These are phyloP conservation scores for Cicer arietinum DNA, from an alignment of 306 rosid genomes.

Conservation along the genomic window DNA sequence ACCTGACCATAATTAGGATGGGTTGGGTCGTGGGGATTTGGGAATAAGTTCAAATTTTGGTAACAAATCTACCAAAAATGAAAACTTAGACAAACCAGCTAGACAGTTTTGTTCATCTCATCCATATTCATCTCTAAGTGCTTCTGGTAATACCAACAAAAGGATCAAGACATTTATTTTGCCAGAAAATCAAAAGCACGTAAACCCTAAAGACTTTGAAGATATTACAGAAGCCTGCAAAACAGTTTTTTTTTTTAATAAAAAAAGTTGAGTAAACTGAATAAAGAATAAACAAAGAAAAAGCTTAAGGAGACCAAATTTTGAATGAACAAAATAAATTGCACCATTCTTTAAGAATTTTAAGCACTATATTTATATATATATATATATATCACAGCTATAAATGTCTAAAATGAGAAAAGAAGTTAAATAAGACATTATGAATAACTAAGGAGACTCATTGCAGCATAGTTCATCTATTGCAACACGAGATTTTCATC, in stretches of 20 bases:
- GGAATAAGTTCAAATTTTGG: slow-evolving; percentile 6
- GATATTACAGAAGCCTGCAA: slow-evolving; percentile 3
- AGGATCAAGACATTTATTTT: slow-evolving; percentile 20
- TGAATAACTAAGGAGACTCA: slow-evolving; percentile 29
- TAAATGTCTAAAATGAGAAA: slow-evolving; percentile 20
- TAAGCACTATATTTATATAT: background rate
- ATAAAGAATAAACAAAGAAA: background rate
- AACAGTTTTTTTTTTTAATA: background rate
- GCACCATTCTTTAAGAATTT: slow-evolving; percentile 13
- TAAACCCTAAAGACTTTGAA: slow-evolving; percentile 16
- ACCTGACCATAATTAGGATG: background rate
- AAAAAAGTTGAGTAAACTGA: background rate
- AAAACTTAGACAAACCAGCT: slow-evolving; percentile 29
- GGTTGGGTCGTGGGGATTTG: background rate
- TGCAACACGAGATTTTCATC: slow-evolving; percentile 14
- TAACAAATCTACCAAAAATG: slow-evolving; percentile 34
- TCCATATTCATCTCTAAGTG: slow-evolving; percentile 23
- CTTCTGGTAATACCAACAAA: slow-evolving; percentile 18
- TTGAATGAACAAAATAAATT: background rate
- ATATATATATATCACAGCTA: background rate
- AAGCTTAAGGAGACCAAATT: background rate
- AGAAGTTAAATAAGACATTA: slow-evolving; percentile 10
- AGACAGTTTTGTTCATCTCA: slow-evolving; percentile 4
- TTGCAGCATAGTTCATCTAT: slow-evolving; percentile 30
- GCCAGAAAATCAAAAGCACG: slow-evolving; percentile 18